Evolutionary conservation across 2,329 filamentous ascomycete genomes (phyloP).

Genomic region (Hypoxylon sp.): DNA sequence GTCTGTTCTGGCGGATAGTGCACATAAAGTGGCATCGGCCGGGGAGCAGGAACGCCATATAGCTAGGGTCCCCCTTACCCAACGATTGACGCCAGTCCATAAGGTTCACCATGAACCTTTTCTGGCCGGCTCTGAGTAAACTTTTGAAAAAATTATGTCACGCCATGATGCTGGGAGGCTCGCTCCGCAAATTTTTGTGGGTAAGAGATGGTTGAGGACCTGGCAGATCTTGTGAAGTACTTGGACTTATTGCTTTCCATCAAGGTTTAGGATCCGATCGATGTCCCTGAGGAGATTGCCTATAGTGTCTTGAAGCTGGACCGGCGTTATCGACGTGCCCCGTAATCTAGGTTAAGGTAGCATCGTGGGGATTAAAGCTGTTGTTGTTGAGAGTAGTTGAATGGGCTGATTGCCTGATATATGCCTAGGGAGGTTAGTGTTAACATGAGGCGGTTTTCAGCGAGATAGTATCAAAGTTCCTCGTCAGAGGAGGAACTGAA

Average conservation of each 20-base stretch:
- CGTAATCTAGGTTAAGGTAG: neutral
- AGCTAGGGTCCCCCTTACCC: neutral
- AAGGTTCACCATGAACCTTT: neutral
- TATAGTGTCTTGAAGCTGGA: neutral
- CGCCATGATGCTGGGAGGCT: neutral
- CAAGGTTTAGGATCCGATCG: neutral
- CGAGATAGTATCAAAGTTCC: neutral
- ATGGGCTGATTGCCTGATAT: neutral
- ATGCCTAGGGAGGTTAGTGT: neutral
- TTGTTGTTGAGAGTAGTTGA: neutral
- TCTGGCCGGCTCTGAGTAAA: neutral
- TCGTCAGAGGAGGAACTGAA: neutral
- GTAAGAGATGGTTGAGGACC: neutral
- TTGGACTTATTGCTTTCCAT: neutral
- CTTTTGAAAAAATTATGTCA: neutral
- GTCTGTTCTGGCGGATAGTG: neutral
- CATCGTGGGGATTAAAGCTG: neutral
- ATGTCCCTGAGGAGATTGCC: neutral
- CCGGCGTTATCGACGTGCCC: neutral
- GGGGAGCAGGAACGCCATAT: neutral
- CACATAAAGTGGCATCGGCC: neutral
- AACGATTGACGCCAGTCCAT: neutral
- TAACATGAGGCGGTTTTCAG: too few species aligned
- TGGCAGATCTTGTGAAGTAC: neutral
- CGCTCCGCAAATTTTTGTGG: neutral